A percentile compares a stretch with the other conserved stretches of the same genome.
phyloP scores from a whole-genome alignment of 164 flowering plant species.

The Dillenia suffruticosa region DNA sequence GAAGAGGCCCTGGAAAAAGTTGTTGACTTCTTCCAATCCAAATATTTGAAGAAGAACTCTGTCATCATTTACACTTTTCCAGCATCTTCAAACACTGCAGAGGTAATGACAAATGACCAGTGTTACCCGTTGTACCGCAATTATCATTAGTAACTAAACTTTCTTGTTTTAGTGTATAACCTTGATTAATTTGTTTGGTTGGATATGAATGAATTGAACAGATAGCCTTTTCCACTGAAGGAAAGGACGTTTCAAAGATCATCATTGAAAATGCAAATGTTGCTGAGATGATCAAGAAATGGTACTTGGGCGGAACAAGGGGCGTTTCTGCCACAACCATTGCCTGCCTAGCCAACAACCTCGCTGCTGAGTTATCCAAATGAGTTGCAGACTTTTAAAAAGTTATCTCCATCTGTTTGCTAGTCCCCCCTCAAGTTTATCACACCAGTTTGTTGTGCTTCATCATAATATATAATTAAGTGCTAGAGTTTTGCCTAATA shows the following conservation, averaged over 20 bases:
- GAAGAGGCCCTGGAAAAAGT: constrained; percentile 73
- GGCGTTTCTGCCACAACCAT: constrained; percentile 75
- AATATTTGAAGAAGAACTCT: constrained; percentile 68
- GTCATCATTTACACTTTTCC: constrained; percentile 60
- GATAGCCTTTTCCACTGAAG: constrained; percentile 55
- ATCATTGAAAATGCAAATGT: constrained; percentile 78
- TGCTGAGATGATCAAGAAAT: constrained; percentile 70
- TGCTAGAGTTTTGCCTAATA: too few species aligned
- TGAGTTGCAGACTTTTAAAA: constrained; percentile 2
- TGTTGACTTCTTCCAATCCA: constrained; percentile 65
- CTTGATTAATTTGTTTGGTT: background rate
- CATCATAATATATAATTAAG: too few species aligned
- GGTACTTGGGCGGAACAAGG: constrained; percentile 89
- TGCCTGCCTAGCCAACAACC: constrained; percentile 47
- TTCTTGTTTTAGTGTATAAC: too few species aligned
- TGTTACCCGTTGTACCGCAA: too few species aligned
- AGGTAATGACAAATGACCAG: constrained; percentile 34
- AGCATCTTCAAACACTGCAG: constrained; percentile 37
- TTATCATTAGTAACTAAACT: too few species aligned
- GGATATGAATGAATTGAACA: constrained; percentile 15
- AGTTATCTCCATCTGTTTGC: background rate
- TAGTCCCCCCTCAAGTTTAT: too few species aligned
- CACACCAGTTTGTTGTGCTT: too few species aligned
- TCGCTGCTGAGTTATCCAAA: constrained; percentile 46
- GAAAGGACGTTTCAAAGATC: constrained; percentile 65